Evolutionary conservation across 1,139 yeast genomes (phyloP), one percentile per base, ranked within the genome.

Genomic region (Geotrichum cucujoidarum): DNA sequence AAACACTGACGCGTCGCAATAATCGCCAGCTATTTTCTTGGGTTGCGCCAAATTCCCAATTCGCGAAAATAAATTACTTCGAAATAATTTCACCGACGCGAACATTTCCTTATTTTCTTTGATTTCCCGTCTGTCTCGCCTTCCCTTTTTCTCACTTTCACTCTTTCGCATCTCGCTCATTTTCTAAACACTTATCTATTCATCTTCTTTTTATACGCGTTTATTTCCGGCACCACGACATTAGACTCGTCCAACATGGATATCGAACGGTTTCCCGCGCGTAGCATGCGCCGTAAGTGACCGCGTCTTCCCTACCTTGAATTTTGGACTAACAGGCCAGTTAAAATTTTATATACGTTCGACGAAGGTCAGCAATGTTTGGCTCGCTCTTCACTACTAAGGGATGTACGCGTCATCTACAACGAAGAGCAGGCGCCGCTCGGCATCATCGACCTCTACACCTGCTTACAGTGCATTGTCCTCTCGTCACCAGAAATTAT

Each of bases 401-500:
- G 53, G 16, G 53, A 53, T 10, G 58, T 60, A 16, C 62, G 61
- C 33, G 63, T 60, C 25, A 60, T 60, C 18, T 56, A 56, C 36
- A 53, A 54, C 18, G 60, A 55, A 29, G 60, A 57, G 31, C 60
- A 53, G 24, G 44, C 56, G 30, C 49, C 55, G 11, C 57, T 69
- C 24, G 73, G 71, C 22, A 53, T 63, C n/a, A 59, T 67, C 16
- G 68, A 62, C 36, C 53, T 69, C 14, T 51, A 53, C 13, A 48
- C 59, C n/a, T 68, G 72, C 48, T 50, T 70, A 27, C 54, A 57
- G 16, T 63, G 67, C 21, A 59, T 69, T 20, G 57, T 63, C 32
- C 57, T 55, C n/a, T 57, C 63, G 17, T 64, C 70, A 16, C 72
- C 73, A 1, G 74, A 69, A 49, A 59, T 70, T 18, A 48, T 63